These are phyloP conservation scores for Vanrija pseudolonga DNA, from an alignment of 1,284 basidiomycete species.

Conservation along the genomic window DNA sequence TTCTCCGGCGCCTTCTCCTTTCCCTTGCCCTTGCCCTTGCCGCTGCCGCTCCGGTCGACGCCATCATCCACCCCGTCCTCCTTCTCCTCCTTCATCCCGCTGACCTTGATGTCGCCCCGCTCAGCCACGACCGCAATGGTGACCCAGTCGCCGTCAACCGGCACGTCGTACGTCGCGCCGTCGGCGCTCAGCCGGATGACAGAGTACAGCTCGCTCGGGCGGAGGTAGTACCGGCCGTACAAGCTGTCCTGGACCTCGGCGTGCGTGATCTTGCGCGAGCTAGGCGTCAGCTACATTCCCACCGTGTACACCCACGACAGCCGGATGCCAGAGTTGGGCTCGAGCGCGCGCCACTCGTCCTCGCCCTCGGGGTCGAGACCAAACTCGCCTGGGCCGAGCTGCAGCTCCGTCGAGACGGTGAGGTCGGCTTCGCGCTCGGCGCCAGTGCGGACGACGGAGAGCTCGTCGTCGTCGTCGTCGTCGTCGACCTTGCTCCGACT, in stretches of 20 bases:
- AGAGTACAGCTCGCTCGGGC: conserved; percentile 83
- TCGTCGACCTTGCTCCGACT: no score
- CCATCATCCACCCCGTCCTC: conserved; percentile 11
- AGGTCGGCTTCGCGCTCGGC: conserved; percentile 58
- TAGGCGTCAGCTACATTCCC: conserved; percentile 42
- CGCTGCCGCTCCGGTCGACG: conserved; percentile 6
- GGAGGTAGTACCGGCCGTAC: conserved; percentile 75
- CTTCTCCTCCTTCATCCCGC: conserved; percentile 32
- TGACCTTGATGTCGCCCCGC: conserved; percentile 58
- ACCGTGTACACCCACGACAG: conserved; percentile 60
- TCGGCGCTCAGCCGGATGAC: conserved; percentile 69
- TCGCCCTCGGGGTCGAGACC: conserved; percentile 43
- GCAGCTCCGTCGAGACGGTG: conserved; percentile 67
- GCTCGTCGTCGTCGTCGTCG: conserved; percentile 8
- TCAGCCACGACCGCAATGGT: conserved; percentile 91
- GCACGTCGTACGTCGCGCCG: conserved; percentile 81
- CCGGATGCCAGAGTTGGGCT: conserved; percentile 83
- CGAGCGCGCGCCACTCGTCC: conserved; percentile 62
- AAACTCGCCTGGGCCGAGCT: conserved; percentile 67
- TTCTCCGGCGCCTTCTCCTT: conserved; percentile 13
- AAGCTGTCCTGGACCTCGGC: conserved; percentile 77
- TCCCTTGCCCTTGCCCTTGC: conserved; percentile 6
- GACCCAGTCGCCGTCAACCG: conserved; percentile 83
- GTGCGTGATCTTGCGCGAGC: conserved; percentile 69
- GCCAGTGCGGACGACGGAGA: conserved; percentile 10